These are phyloP conservation scores for Hippophae gyantsensis DNA, from an alignment of 306 rosid genomes.

Conservation along the genomic window DNA sequence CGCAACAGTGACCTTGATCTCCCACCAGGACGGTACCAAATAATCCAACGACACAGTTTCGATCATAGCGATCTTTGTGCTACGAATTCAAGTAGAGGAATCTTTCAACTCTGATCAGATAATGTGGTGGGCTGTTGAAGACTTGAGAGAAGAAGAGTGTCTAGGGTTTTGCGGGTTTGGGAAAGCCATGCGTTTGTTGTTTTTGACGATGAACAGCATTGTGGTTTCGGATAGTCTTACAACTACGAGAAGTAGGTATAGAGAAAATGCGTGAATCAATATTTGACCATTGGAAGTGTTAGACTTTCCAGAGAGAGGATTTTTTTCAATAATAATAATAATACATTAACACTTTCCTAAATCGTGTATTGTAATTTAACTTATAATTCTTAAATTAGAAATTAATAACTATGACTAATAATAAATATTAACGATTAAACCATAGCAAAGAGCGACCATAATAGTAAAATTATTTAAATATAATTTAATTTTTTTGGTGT, in stretches of 20 bases:
- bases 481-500: no score
- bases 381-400: no score
- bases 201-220: conserved; percentile 19
- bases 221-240: background rate
- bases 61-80: conserved; percentile 17
- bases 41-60: conserved; percentile 46
- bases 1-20: conserved; percentile 70
- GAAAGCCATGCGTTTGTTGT: conserved; percentile 26
- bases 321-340: no score
- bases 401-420: no score
- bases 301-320: conserved; percentile 5
- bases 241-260: background rate
- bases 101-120: conserved; percentile 7
- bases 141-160: background rate
- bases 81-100: background rate
- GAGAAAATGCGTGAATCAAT: conserved; percentile 33
- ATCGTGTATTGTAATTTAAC: no score
- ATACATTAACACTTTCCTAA: no score
- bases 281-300: conserved; percentile 53
- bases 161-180: conserved; percentile 36
- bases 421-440: no score
- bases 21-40: conserved; percentile 71
- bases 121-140: conserved; percentile 1
- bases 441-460: no score
- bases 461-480: no score